Evolutionary conservation across 371 early-diverging fungal genomes (phyloP), one percentile per base, ranked within the genome.

Genomic region (Haplosporangium sp.): DNA sequence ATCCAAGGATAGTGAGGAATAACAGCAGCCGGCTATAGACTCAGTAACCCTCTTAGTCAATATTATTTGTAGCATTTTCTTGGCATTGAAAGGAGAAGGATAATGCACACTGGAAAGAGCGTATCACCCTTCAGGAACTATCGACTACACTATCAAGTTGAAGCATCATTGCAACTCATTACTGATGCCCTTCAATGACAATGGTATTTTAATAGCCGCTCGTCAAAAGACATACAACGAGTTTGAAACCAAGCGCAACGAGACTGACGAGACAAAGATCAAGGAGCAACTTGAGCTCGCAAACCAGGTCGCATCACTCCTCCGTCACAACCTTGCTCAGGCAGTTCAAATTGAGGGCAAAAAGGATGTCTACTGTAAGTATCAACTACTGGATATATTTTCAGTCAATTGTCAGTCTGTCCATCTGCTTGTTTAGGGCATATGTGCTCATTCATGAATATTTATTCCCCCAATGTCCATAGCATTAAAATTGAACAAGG

Each of bases 251-350:
- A 69, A 81, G 54, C 72, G 73, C 64, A 69, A 73, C 48, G 75
- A 81, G 58, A 70, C 82, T 0, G 73, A 83, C 20, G 67, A 69
- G 50, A 41, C 57, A 9, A 83, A 73, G 64, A 67, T 82, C 64
- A 63, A 81, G 43, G 67, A 83, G 40, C 71, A 76, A n/a, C 54
- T 83, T 36, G 76, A 84, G 46, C 70, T 81, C n/a, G 83, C 83
- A 37, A 55, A 75, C 43, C 73, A 83, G 20, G 83, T 81, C 12
- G 81, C 77, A 1, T 68, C 65, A 18, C 71, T 83, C 36, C 63
- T 83, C 45, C 74, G 77, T 41, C 80, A 70, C 46, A 80, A 83
- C 65, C 77, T 83, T n/a, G 83, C 80, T 7, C 83, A 83, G 62
- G 83, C 69, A 21, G 81, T 81, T 52, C 58, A 65, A 41, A 48